These are phyloP conservation scores for Coemansia sp. DNA, from an alignment of 192 early-diverging fungal genomes.

Conservation along the genomic window DNA sequence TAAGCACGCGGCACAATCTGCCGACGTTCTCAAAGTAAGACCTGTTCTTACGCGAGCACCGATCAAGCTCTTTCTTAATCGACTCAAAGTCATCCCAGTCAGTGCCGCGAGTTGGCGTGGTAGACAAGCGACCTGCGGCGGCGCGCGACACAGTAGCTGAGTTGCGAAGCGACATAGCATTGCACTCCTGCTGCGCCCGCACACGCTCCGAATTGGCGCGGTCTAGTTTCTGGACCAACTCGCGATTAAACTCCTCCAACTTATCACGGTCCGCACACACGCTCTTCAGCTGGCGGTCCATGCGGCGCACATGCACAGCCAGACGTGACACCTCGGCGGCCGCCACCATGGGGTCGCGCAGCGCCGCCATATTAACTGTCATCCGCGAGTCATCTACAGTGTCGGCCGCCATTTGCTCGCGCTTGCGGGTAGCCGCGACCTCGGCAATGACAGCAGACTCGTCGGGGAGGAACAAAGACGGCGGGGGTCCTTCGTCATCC, in stretches of 20 bases:
- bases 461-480: constrained; percentile 36
- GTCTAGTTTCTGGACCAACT: constrained; percentile 31
- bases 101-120: constrained; percentile 34
- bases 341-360: constrained; percentile 13
- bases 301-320: constrained; percentile 10
- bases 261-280: constrained; percentile 16
- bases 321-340: constrained; percentile 27
- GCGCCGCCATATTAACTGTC: constrained; percentile 3
- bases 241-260: constrained; percentile 31
- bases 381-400: not conserved
- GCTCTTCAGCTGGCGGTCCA: constrained; percentile 9
- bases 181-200: constrained; percentile 27
- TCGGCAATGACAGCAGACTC: constrained; percentile 29
- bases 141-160: constrained; percentile 15
- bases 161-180: constrained; percentile 17
- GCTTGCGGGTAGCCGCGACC: constrained; percentile 6
- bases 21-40: constrained; percentile 36
- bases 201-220: constrained; percentile 25
- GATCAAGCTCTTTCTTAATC: constrained; percentile 33
- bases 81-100: constrained; percentile 50
- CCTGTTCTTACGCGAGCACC: constrained; percentile 21
- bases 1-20: constrained; percentile 30
- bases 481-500: constrained; percentile 30
- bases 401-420: not conserved
- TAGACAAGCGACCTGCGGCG: constrained; percentile 15